Conservation (phyloP, 129 eudicot species). For the Saposhnikovia divaricata region DNA sequence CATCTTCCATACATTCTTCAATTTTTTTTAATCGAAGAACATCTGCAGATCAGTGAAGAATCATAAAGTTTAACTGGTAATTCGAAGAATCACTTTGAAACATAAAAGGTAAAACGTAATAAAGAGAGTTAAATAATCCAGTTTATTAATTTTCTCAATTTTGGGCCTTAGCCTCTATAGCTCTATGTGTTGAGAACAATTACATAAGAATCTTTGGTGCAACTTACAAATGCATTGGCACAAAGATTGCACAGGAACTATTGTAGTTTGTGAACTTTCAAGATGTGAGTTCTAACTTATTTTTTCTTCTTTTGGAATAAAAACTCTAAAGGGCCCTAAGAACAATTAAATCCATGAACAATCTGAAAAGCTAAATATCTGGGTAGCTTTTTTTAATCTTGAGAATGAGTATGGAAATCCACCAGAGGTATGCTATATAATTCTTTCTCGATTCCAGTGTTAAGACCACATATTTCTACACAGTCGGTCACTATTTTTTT, state of each 20-base stretch:
- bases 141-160: not conserved
- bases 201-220: not conserved
- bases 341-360: conserved; percentile 78
- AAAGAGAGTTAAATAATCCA: too few relatives aligned
- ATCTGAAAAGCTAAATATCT: conserved; percentile 76
- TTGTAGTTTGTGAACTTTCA: not conserved
- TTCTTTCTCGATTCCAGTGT: too few relatives aligned
- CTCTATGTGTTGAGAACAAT: not conserved
- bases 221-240: not conserved
- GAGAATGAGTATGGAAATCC: too few relatives aligned
- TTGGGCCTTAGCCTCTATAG: not conserved
- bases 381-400: conserved; percentile 90
- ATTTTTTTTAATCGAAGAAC: too few relatives aligned
- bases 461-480: too few relatives aligned
- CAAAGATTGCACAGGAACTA: not conserved
- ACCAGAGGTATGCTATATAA: too few relatives aligned
- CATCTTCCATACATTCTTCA: too few relatives aligned
- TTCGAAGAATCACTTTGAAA: too few relatives aligned
- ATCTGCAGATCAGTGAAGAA: too few relatives aligned
- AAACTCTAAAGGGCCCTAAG: conserved; percentile 63
- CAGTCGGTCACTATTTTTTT: too few relatives aligned
- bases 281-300: not conserved
- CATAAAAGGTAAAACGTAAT: too few relatives aligned
- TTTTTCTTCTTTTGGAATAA: conserved; percentile 6
- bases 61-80: too few relatives aligned